These are phyloP conservation scores for Aspergillus heteromorphus DNA, from an alignment of 495 filamentous ascomycete genomes.

Conservation along the genomic window DNA sequence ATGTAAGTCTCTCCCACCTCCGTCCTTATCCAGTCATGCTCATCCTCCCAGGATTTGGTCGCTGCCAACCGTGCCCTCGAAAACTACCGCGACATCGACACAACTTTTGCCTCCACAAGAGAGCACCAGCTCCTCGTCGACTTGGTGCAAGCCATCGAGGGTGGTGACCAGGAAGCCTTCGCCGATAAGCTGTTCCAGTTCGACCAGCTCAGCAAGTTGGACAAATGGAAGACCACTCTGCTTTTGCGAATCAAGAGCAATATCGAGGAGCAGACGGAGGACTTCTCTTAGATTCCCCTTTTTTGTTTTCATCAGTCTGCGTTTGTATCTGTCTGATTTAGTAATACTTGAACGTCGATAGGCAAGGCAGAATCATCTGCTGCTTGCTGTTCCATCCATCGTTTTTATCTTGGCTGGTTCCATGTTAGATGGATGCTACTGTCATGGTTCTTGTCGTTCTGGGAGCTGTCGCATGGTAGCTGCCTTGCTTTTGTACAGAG, in stretches of 20 bases:
- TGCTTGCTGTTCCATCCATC: neutral
- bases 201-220: slow-evolving; percentile 84
- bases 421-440: neutral
- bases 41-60: slow-evolving; percentile 55
- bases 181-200: slow-evolving; percentile 80
- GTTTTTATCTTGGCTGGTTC: neutral
- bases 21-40: neutral
- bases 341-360: neutral
- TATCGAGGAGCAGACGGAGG: slow-evolving; percentile 71
- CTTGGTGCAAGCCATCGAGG: slow-evolving; percentile 63
- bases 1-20: slow-evolving; percentile 30
- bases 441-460: neutral
- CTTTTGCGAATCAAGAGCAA: slow-evolving; percentile 74
- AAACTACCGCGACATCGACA: slow-evolving; percentile 76
- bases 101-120: slow-evolving; percentile 63
- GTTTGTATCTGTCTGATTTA: neutral
- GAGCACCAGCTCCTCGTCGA: slow-evolving; percentile 78
- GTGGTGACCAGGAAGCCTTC: slow-evolving; percentile 71
- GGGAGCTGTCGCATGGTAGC: neutral
- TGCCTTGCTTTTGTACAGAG: neutral
- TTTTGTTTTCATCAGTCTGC: slow-evolving; percentile 7
- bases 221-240: slow-evolving; percentile 93
- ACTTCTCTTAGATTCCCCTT: slow-evolving; percentile 56
- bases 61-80: slow-evolving; percentile 71
- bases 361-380: neutral